These are phyloP conservation scores for Sedum album DNA, from an alignment of 164 flowering plant species.

Conservation along the genomic window DNA sequence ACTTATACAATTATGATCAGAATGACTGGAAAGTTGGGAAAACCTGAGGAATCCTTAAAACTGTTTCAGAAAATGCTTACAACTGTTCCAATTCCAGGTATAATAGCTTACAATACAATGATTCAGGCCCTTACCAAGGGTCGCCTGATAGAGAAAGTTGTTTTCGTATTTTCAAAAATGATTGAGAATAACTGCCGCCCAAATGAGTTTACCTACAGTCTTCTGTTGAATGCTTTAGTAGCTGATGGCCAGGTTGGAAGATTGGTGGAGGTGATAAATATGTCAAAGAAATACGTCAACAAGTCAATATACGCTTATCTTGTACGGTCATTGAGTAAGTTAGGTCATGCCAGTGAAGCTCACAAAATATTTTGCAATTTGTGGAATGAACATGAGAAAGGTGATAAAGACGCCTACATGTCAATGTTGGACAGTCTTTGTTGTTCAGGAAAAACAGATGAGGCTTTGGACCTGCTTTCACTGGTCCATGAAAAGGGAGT, in stretches of 20 bases:
- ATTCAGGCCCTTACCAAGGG: constrained; percentile 61
- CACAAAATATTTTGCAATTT: constrained; percentile 87
- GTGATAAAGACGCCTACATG: constrained; percentile 71
- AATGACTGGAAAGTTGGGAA: constrained; percentile 62
- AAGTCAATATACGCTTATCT: constrained; percentile 66
- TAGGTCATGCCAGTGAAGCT: constrained; percentile 88
- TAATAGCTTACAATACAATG: constrained; percentile 72
- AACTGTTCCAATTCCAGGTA: constrained; percentile 48
- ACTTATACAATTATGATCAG: constrained; percentile 81
- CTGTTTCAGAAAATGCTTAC: constrained; percentile 74
- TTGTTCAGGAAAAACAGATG: constrained; percentile 49
- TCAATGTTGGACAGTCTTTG: constrained; percentile 87
- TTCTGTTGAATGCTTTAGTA: constrained; percentile 49
- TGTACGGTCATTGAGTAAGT: constrained; percentile 57
- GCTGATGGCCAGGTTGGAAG: constrained; percentile 66
- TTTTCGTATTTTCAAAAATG: constrained; percentile 70
- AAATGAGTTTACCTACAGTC: constrained; percentile 79
- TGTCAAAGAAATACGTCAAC: constrained; percentile 60
- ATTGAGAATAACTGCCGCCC: constrained; percentile 68
- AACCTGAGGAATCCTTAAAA: constrained; percentile 49
- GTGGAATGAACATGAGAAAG: constrained; percentile 74
- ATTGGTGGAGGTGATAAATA: constrained; percentile 58
- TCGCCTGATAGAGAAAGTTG: constrained; percentile 56
- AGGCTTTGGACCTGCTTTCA: constrained; percentile 70
- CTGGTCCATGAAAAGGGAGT: constrained; percentile 78